These are phyloP conservation scores for Ophiostoma fasciatum DNA, from an alignment of 2,329 filamentous ascomycete species.

Conservation along the genomic window DNA sequence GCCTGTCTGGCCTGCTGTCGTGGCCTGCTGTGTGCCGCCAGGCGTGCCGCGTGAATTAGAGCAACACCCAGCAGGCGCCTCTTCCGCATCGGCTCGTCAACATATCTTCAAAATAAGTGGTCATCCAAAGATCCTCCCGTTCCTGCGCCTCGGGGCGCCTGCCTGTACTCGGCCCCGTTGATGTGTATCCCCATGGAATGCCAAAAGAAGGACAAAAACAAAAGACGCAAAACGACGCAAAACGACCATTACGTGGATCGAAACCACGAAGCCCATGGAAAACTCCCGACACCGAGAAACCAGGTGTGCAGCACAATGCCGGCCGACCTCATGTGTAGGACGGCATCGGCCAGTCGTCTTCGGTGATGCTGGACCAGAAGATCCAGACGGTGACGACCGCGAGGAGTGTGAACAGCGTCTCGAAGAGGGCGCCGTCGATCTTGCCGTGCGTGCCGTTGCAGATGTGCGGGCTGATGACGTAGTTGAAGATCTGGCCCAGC, in stretches of 20 bases:
- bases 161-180: constrained; percentile 1
- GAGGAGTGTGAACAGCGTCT: constrained; percentile 81
- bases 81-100: not conserved
- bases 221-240: not conserved
- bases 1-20: no score
- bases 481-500: constrained; percentile 90
- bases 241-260: constrained; percentile 4
- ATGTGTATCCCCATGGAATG: constrained; percentile 3
- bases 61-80: not conserved
- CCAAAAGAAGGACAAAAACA: constrained; percentile 5
- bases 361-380: constrained; percentile 98
- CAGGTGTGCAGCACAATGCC: not conserved
- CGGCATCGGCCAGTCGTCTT: constrained; percentile 82
- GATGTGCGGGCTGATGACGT: constrained; percentile 80
- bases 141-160: constrained; percentile 2
- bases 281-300: constrained; percentile 5
- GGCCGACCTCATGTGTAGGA: constrained; percentile 17
- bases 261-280: not conserved
- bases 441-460: constrained; percentile 70
- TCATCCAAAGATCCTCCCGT: not conserved
- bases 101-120: not conserved
- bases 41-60: no score
- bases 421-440: constrained; percentile 86
- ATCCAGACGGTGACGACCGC: constrained; percentile 75
- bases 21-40: no score